A percentile compares a stretch with the other conserved stretches of the same genome.
phyloP scores from a whole-genome alignment of 108 stramenopile species.

The Fragilaria radians region DNA sequence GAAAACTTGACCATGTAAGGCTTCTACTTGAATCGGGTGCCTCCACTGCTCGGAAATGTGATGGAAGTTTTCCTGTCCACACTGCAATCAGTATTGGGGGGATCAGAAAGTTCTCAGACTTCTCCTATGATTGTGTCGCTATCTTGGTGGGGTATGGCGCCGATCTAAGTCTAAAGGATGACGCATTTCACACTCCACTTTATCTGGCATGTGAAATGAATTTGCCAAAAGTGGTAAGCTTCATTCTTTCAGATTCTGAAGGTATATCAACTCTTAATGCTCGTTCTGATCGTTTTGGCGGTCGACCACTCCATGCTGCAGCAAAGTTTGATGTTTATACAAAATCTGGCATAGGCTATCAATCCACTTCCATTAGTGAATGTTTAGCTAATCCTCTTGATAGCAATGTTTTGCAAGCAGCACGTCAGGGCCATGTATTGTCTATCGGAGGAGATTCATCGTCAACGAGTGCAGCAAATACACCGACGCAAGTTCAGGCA shows the following conservation, averaged over 20 bases:
- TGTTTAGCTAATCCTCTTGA: constrained; percentile 22
- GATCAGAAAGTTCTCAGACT: constrained; percentile 50
- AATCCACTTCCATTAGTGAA: constrained; percentile 11
- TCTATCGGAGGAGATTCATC: constrained; percentile 20
- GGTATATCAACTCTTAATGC: constrained; percentile 62
- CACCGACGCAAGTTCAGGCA: constrained; percentile 1
- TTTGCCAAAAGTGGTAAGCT: constrained; percentile 49
- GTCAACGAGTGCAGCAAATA: constrained; percentile 10
- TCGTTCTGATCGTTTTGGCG: constrained; percentile 65
- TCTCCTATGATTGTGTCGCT: constrained; percentile 63
- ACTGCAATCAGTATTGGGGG: constrained; percentile 79
- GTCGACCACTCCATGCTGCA: constrained; percentile 78
- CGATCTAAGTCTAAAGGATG: constrained; percentile 73
- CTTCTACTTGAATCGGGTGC: constrained; percentile 71
- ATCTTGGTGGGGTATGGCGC: constrained; percentile 52
- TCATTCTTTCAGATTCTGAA: constrained; percentile 49
- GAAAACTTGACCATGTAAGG: constrained; percentile 78
- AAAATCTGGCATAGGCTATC: constrained; percentile 6
- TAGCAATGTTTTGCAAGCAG: constrained; percentile 18
- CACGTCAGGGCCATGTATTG: constrained; percentile 22
- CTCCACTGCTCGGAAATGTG: constrained; percentile 60
- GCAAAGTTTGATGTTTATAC: constrained; percentile 60
- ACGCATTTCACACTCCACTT: constrained; percentile 75
- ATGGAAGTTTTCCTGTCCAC: constrained; percentile 77
- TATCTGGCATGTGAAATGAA: constrained; percentile 74